Evolutionary conservation across 768 basidiomycete species (phyloP), one percentile per base, ranked within the genome.

Genomic region (Termitomyces sp.): DNA sequence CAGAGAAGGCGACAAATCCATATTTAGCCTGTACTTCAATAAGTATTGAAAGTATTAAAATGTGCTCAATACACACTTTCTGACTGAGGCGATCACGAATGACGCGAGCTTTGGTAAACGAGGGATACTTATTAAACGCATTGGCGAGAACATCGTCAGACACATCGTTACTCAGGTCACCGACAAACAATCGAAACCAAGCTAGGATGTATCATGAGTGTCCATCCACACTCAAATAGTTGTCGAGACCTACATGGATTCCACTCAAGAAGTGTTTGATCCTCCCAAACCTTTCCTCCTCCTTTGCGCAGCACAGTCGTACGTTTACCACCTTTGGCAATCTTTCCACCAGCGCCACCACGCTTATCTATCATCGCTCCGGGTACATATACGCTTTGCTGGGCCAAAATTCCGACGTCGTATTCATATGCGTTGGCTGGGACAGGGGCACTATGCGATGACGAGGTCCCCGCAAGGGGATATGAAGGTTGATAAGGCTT

Each of bases 181-280:
- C 97, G 22, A 98, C 94, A 67, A 99, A 99, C 42, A 99, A 75
- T 29, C 97, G 85, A 76, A 96, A 99, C 95, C 95, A 98, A 15
- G 92, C 94, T 96, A 57, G 7, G 56, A 52, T 42, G 45, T 44
- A 0, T 65, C 64, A 61, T 64, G 42, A 55, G 60, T 47, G 34
- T 36, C 58, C 34, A 16, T 54, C 18, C n/a, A n/a, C n/a, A n/a
- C 8, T 24, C 37, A 47, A 10, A 49, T 48, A 49, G n/a, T 55
- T 51, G 3, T 29, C 26, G n/a, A n/a, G 29, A 79, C 91, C 63
- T 68, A 97, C 95, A 85, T 53, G 96, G 90, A 75, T 93, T 97
- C 97, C 97, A 99, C 65, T 99, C 97, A 15, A 98, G 73, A 56
- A 99, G 77, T 4, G 94, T 97, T 73, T 93, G 93, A 70, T 99